Evolutionary conservation across 176 grass and related monocot species (phyloP), one percentile per base, ranked within the genome.

Genomic region (Carex pumila): DNA sequence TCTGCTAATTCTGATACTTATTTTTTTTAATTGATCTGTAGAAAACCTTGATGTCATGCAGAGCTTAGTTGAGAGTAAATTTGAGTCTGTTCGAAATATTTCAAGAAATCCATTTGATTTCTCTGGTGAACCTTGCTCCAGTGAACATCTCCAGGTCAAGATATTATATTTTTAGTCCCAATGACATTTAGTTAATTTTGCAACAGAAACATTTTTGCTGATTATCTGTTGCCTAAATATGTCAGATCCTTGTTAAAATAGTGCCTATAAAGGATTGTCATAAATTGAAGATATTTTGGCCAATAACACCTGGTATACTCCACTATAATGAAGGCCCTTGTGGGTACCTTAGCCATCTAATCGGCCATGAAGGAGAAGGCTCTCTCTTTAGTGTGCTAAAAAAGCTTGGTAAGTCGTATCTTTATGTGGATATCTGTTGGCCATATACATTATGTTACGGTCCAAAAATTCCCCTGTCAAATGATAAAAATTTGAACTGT

Each of bases 281-380:
- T 65, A 89, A 61, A 74, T 80, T 98, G 80, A 89, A 84, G 79
- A 85, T 98, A 81, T 54, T 93, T 30, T 98, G 91, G 92, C 95
- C 95, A 71, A 92, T 85, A 32, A 93, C 95, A 68, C 95, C 95
- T 87, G 91, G 84, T 80, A 39, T 98, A 63, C 81, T n/a, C 15
- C 22, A 86, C 77, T 98, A 98, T 77, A 95, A 93, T 81, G 92
- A 98, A 90, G 91, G 95, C 77, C 92, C 95, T 89, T 91, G 86
- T 84, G 90, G 25, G 80, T 98, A 94, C 34, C 41, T 94, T 65
- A 66, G 92, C 76, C 95, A 98, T 94, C 80, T 98, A 81, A 93
- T 98, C 39, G 91, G 92, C 15, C 95, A 98, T 89, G 91, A 94
- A 98, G 95, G 95, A 89, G 91, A 94, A 90, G 95, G 92, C 41